Conservation (phyloP, 257 asterid genomes). For the Capsicum pubescens region DNA sequence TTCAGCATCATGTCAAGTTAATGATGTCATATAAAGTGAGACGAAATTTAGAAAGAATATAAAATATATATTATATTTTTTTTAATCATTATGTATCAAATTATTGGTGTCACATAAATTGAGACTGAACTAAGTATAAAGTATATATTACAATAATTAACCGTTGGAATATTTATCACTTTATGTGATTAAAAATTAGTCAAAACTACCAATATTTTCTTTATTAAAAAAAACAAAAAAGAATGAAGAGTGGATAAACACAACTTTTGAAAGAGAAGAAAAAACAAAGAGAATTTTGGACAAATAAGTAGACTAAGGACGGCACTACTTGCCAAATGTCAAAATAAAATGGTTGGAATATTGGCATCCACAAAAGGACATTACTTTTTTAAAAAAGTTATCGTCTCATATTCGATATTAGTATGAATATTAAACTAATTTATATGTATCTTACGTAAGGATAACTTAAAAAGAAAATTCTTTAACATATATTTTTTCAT, state of each 20-base stretch:
- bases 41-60: no score
- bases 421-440: no score
- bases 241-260: slow-evolving; percentile 38
- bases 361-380: background rate
- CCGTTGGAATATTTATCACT: background rate
- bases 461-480: no score
- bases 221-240: background rate
- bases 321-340: slow-evolving; percentile 36
- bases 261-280: background rate
- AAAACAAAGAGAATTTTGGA: background rate
- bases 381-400: background rate
- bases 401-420: background rate
- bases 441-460: no score
- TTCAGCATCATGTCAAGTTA: no score
- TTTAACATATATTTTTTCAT: no score
- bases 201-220: slow-evolving; percentile 23
- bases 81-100: no score
- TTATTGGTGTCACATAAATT: no score
- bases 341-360: slow-evolving; percentile 3
- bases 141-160: background rate
- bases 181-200: slow-evolving; percentile 1
- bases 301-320: slow-evolving; percentile 28
- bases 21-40: no score
- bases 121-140: no score
- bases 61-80: no score